phyloP scores from a whole-genome alignment of 176 grass and related monocot genomes.

The Poa pratensis region DNA sequence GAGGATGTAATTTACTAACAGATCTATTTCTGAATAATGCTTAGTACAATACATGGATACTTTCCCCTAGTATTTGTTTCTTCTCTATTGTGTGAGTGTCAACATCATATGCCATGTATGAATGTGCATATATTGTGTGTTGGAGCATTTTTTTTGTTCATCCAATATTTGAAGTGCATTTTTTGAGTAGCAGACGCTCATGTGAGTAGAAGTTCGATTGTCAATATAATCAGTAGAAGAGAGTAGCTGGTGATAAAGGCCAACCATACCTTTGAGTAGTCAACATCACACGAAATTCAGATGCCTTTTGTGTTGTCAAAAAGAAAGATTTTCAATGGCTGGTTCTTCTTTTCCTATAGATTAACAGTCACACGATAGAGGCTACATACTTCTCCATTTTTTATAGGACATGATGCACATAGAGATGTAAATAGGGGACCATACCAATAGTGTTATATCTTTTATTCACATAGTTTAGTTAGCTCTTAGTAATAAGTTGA shows the following conservation, averaged over 20 bases:
- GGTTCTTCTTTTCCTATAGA: constrained; percentile 26
- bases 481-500: neutral
- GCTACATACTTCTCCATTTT: neutral
- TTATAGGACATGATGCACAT: neutral
- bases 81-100: neutral
- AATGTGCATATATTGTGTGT: neutral
- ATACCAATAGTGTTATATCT: neutral
- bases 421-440: neutral
- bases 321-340: neutral
- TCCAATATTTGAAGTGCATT: neutral
- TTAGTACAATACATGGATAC: neutral
- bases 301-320: constrained; percentile 22
- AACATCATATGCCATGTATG: constrained; percentile 11
- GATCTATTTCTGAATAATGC: neutral
- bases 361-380: neutral
- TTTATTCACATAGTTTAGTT: neutral
- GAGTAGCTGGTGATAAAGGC: constrained; percentile 16
- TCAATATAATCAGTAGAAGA: constrained; percentile 23
- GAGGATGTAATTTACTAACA: neutral
- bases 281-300: constrained; percentile 14
- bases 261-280: constrained; percentile 25
- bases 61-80: neutral
- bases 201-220: constrained; percentile 5
- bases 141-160: neutral
- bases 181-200: neutral